Percentiles rank a stretch among this genome's conserved stretches.
These are phyloP conservation scores for Pichia eremophila DNA, from an alignment of 805 yeast genomes.

Conservation along the genomic window DNA sequence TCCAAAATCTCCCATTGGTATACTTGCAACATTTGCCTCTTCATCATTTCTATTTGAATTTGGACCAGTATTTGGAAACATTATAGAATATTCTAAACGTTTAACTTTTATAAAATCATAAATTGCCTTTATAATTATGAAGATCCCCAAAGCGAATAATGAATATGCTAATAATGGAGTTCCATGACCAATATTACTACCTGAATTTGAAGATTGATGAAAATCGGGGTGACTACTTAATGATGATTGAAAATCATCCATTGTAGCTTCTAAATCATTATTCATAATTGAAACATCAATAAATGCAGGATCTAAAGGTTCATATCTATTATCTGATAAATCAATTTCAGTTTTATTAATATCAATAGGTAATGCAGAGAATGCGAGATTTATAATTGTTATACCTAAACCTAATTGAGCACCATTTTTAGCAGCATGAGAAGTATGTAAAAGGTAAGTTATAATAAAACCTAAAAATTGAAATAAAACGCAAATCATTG, in stretches of 20 bases:
- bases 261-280: conserved; percentile 16
- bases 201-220: not conserved
- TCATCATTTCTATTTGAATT: not conserved
- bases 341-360: conserved; percentile 12
- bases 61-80: conserved; percentile 11
- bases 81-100: conserved; percentile 57
- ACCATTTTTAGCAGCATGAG: conserved; percentile 96
- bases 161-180: conserved; percentile 49
- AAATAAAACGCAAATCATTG: conserved; percentile 80
- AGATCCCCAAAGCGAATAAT: conserved; percentile 58
- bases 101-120: conserved; percentile 68
- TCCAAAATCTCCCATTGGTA: no score
- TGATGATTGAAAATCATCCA: conserved; percentile 21
- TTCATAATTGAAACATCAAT: conserved; percentile 30
- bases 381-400: conserved; percentile 68
- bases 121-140: conserved; percentile 58
- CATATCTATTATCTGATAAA: conserved; percentile 29
- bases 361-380: conserved; percentile 39
- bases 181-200: conserved; percentile 5
- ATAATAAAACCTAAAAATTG: conserved; percentile 89
- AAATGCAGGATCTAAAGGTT: conserved; percentile 50
- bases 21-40: not conserved
- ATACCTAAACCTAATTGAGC: conserved; percentile 86
- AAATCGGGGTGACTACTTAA: conserved; percentile 10
- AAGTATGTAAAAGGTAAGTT: conserved; percentile 85